Evolutionary conservation across 345 rosid genomes (phyloP), one percentile per base, ranked within the genome.

Genomic region (Euphorbia peplus): DNA sequence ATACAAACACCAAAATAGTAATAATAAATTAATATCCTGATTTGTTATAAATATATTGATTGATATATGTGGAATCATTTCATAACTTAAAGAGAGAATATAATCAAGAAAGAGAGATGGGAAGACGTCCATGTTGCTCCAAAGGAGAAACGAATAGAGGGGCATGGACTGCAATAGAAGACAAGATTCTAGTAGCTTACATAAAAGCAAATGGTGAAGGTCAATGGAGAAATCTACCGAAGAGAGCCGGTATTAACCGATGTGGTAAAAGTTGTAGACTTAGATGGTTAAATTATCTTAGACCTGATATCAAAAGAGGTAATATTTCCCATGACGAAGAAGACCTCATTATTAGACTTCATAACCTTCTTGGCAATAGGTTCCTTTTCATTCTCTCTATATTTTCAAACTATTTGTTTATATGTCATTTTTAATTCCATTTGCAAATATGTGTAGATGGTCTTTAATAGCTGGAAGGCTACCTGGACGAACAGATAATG

Each of bases 401-500:
- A 25, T 18, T 13, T 12, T 56, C 35, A n/a, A n/a, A n/a, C n/a
- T n/a, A n/a, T n/a, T n/a, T n/a, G n/a, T n/a, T n/a, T n/a, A n/a
- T n/a, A n/a, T n/a, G n/a, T n/a, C n/a, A n/a, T n/a, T n/a, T n/a
- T n/a, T n/a, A n/a, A n/a, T n/a, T n/a, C n/a, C n/a, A n/a, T n/a
- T n/a, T n/a, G n/a, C n/a, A n/a, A n/a, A n/a, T n/a, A n/a, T n/a
- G 1, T 42, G 74, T 51, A 85, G 90, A 76, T 85, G 90, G 90
- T 85, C 90, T 37, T 65, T 85, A 42, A 85, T 85, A 70, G 90
- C 90, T 24, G 90, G 87, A 58, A 81, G 87, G 74, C 80, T 85
- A 63, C 90, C 90, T 35, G 87, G 90, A 63, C 85, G 89, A 81
- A 85, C 89, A 68, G 89, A 85, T 72, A 85, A 85, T 79, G 89